phyloP scores from a whole-genome alignment of 345 rosid species.

The Cardamine occulta region DNA sequence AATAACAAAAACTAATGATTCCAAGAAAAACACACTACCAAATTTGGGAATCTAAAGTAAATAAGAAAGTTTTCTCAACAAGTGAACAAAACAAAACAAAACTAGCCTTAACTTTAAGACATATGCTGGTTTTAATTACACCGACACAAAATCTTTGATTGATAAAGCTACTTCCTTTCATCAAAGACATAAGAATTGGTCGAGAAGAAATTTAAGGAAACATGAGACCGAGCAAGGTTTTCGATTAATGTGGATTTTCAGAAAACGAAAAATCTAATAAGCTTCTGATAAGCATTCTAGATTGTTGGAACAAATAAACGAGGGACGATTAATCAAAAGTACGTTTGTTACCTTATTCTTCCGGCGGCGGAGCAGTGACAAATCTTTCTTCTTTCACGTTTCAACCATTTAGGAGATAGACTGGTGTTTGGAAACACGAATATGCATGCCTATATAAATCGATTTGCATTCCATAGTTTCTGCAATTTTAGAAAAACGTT shows the following conservation, averaged over 20 bases:
- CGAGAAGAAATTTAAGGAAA: not conserved
- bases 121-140: not conserved
- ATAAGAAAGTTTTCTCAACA: conserved; percentile 13
- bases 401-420: conserved; percentile 24
- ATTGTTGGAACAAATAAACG: not conserved
- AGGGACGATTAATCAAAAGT: not conserved
- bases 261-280: not conserved
- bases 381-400: not conserved
- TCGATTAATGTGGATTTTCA: not conserved
- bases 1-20: not conserved
- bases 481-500: not conserved
- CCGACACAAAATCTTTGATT: conserved; percentile 12
- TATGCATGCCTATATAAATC: not conserved
- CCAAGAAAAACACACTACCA: not conserved
- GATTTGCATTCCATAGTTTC: not conserved
- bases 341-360: conserved; percentile 29
- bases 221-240: not conserved
- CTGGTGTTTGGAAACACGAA: conserved; percentile 31
- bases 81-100: conserved; percentile 3
- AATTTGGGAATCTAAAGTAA: not conserved
- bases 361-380: conserved; percentile 29
- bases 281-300: not conserved
- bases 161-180: conserved; percentile 24
- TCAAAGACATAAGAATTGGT: conserved; percentile 5
- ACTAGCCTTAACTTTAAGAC: not conserved